phyloP scores from a whole-genome alignment of 2,329 filamentous ascomycete species.

The Fonsecaea erecta region DNA sequence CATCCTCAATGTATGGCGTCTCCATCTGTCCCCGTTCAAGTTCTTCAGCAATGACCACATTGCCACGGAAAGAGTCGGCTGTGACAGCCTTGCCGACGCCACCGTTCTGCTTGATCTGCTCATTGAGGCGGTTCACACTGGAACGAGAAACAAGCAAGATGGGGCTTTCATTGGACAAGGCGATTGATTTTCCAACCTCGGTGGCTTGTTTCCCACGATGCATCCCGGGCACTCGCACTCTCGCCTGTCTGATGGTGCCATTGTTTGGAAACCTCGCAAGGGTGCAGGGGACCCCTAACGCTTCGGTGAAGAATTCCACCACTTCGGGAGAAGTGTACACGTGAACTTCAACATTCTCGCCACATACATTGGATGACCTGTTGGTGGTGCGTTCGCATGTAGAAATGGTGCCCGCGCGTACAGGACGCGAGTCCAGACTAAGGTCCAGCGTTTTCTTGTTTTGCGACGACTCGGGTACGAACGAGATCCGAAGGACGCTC shows the following conservation, averaged over 20 bases:
- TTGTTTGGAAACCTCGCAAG: slow-evolving; percentile 80
- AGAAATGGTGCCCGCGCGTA: slow-evolving; percentile 45
- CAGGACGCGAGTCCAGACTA: slow-evolving; percentile 61
- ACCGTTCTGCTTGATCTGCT: slow-evolving; percentile 64
- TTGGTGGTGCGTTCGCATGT: slow-evolving; percentile 42
- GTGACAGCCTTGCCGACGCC: slow-evolving; percentile 60
- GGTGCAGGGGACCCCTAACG: slow-evolving; percentile 77
- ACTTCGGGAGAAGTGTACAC: slow-evolving; percentile 70
- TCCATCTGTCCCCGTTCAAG: slow-evolving; percentile 49
- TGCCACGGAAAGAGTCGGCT: slow-evolving; percentile 82
- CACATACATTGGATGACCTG: slow-evolving; percentile 73
- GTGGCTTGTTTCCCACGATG: slow-evolving; percentile 59
- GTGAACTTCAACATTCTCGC: slow-evolving; percentile 73
- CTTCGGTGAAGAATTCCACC: slow-evolving; percentile 75
- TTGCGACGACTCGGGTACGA: slow-evolving; percentile 44
- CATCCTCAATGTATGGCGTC: slow-evolving; percentile 77
- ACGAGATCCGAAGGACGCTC: slow-evolving; percentile 66
- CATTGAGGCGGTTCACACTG: slow-evolving; percentile 79
- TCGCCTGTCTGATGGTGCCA: slow-evolving; percentile 31
- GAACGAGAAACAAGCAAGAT: slow-evolving; percentile 82
- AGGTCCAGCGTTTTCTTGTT: slow-evolving; percentile 43
- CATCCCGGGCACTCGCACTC: slow-evolving; percentile 57
- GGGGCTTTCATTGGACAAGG: slow-evolving; percentile 91
- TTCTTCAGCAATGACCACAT: slow-evolving; percentile 71
- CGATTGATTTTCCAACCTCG: slow-evolving; percentile 60